These are phyloP conservation scores for Hypholoma sublateritium DNA, from an alignment of 768 basidiomycete genomes.

Conservation along the genomic window DNA sequence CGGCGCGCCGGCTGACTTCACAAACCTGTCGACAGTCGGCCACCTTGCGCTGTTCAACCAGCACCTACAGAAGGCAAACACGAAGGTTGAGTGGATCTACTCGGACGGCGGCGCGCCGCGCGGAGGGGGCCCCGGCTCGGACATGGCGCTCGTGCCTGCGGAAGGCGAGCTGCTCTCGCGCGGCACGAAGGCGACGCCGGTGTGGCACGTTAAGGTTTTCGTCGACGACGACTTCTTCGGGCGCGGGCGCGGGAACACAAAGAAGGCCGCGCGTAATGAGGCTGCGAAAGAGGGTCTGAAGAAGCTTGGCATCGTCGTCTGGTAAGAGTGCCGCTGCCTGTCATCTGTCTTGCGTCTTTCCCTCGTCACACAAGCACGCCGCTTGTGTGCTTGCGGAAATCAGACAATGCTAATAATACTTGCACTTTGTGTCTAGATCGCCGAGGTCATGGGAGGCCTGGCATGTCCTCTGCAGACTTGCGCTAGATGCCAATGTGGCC, in stretches of 20 bases:
- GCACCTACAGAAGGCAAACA: conserved; percentile 57
- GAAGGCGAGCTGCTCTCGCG: conserved; percentile 24
- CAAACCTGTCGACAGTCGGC: conserved; percentile 40
- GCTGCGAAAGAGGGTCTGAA: conserved; percentile 75
- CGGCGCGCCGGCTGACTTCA: conserved; percentile 14
- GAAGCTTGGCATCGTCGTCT: conserved; percentile 56
- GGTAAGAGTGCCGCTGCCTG: conserved; percentile 27
- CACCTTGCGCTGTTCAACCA: conserved; percentile 84
- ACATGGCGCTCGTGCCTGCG: background rate
- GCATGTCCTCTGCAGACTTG: conserved; percentile 58
- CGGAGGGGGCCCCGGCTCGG: conserved; percentile 1
- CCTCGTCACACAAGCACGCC: too few relatives aligned
- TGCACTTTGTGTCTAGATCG: background rate
- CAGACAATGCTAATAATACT: background rate
- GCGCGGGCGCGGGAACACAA: conserved; percentile 66
- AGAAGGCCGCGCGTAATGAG: conserved; percentile 79
- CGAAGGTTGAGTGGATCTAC: conserved; percentile 72
- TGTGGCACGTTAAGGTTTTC: conserved; percentile 69
- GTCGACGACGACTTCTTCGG: conserved; percentile 64
- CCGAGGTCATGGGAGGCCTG: conserved; percentile 25
- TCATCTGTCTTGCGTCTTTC: background rate
- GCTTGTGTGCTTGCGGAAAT: background rate
- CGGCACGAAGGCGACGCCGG: conserved; percentile 65
- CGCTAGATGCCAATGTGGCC: conserved; percentile 42
- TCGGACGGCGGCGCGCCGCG: conserved; percentile 31